Conservation (phyloP, 78 protist genomes). For the Tieghemostelium lacteum region DNA sequence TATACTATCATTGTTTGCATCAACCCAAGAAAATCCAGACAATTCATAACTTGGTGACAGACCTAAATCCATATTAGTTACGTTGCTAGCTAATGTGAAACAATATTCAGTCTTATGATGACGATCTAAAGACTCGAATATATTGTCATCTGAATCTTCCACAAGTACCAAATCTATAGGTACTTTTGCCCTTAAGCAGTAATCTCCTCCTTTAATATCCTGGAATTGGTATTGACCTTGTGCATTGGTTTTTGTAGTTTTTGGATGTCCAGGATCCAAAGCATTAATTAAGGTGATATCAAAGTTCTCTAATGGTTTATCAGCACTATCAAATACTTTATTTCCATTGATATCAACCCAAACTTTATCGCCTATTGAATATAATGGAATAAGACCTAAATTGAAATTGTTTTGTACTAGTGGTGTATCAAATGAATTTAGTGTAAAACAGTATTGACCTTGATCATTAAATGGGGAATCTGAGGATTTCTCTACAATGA, state of each 20-base stretch:
- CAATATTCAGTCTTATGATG: not conserved
- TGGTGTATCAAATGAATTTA: too few relatives aligned
- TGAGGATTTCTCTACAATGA: not conserved
- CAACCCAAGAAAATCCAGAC: not conserved
- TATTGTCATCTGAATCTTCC: too few relatives aligned
- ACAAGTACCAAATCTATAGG: too few relatives aligned
- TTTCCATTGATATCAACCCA: conserved; percentile 20
- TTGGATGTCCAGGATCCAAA: too few relatives aligned
- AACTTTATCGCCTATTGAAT: not conserved
- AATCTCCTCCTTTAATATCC: conserved; percentile 8
- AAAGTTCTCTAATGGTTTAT: too few relatives aligned
- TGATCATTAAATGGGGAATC: not conserved
- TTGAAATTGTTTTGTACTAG: not conserved
- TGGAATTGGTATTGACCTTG: conserved; percentile 26
- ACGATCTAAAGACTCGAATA: too few relatives aligned
- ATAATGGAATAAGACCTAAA: not conserved
- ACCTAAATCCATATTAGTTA: not conserved
- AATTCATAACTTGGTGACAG: not conserved
- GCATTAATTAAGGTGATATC: not conserved
- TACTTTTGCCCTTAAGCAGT: not conserved
- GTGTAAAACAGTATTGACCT: conserved; percentile 5
- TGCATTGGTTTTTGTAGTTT: not conserved
- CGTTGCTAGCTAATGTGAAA: not conserved
- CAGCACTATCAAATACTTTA: not conserved
- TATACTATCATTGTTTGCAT: not conserved